phyloP scores from a whole-genome alignment of 2,329 filamentous ascomycete species.

The Exophiala lecanii-corni region DNA sequence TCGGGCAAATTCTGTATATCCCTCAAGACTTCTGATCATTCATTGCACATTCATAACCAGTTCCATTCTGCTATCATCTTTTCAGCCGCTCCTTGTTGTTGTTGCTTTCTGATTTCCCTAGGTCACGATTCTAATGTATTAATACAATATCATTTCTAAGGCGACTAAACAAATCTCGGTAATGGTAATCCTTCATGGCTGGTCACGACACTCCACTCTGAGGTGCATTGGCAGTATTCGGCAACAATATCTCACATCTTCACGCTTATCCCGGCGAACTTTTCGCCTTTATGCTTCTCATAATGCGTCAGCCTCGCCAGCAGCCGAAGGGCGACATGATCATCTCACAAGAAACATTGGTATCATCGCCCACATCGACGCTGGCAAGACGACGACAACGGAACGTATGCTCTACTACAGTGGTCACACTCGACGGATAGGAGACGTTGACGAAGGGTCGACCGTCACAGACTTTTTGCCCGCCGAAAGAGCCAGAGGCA shows the following conservation, averaged over 20 bases:
- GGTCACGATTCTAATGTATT: too few relatives aligned
- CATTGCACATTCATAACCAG: too few relatives aligned
- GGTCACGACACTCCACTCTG: slow-evolving; percentile 16
- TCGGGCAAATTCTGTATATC: too few relatives aligned
- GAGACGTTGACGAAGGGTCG: slow-evolving; percentile 93
- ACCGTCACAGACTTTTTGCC: slow-evolving; percentile 97
- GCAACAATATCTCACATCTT: not conserved
- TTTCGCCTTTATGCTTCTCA: too few relatives aligned
- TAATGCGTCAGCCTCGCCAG: slow-evolving; percentile 1
- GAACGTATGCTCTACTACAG: slow-evolving; percentile 99
- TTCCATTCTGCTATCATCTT: too few relatives aligned
- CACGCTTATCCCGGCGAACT: not conserved
- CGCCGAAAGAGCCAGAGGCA: slow-evolving; percentile 83
- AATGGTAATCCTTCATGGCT: slow-evolving; percentile 19
- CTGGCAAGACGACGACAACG: slow-evolving; percentile 96
- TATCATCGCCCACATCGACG: slow-evolving; percentile 98
- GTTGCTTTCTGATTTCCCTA: too few relatives aligned
- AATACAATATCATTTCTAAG: too few relatives aligned
- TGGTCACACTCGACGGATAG: slow-evolving; percentile 79
- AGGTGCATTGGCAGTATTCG: slow-evolving; percentile 3
- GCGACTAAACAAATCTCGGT: slow-evolving; percentile 5
- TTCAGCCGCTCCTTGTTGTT: too few relatives aligned
- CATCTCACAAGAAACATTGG: slow-evolving; percentile 85
- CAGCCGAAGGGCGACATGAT: slow-evolving; percentile 31
- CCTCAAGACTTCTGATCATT: too few relatives aligned